Evolutionary conservation across 768 basidiomycete genomes (phyloP).

Genomic region (Leucocoprinus birnbaumii): DNA sequence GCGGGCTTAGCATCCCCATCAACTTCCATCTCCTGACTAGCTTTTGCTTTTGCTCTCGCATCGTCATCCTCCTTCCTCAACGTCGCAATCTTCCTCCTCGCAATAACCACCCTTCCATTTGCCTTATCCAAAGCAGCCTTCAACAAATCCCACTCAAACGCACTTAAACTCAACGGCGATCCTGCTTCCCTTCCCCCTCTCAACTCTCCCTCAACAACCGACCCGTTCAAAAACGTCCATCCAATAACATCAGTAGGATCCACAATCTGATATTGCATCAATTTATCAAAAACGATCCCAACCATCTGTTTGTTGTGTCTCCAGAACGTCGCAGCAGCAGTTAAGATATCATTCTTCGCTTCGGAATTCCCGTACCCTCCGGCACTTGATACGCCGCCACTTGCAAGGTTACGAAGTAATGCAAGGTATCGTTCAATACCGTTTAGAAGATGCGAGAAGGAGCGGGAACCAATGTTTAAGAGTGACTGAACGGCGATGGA

Average conservation of each 20-base stretch:
- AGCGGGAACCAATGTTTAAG: constrained; percentile 88
- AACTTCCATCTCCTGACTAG: constrained; percentile 65
- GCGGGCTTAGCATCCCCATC: constrained; percentile 62
- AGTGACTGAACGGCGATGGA: constrained; percentile 86
- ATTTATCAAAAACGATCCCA: constrained; percentile 91
- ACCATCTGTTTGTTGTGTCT: constrained; percentile 81
- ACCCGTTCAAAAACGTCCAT: constrained; percentile 73
- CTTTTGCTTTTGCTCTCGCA: constrained; percentile 71
- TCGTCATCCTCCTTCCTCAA: constrained; percentile 90
- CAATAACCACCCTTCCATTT: constrained; percentile 81
- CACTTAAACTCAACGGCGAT: constrained; percentile 42
- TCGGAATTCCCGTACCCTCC: constrained; percentile 42
- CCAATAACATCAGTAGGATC: constrained; percentile 89
- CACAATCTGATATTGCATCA: constrained; percentile 98
- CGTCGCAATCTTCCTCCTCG: constrained; percentile 67
- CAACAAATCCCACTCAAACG: constrained; percentile 85
- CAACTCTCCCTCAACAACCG: constrained; percentile 34
- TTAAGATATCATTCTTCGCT: constrained; percentile 70
- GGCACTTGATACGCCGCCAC: constrained; percentile 35
- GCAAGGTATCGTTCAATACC: constrained; percentile 93
- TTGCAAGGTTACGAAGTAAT: constrained; percentile 64
- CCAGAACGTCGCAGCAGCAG: constrained; percentile 79
- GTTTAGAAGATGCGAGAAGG: constrained; percentile 97
- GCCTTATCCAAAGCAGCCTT: constrained; percentile 86
- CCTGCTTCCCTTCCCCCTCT: constrained; percentile 35